phyloP scores from a whole-genome alignment of 192 early-diverging fungal species.

The Physocladia obscura region DNA sequence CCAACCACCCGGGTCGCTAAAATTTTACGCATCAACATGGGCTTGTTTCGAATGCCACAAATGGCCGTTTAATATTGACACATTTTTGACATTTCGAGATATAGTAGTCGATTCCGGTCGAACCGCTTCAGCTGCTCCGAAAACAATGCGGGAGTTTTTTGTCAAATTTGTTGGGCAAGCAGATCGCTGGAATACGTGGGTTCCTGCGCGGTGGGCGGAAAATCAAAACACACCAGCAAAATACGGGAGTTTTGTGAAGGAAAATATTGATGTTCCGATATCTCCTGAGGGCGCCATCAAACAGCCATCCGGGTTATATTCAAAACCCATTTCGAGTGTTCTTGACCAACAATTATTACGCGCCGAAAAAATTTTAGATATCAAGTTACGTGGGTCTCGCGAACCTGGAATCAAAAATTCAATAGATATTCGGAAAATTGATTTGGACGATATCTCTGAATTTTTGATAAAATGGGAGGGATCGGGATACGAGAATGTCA shows the following conservation, averaged over 20 bases:
- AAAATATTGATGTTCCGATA: slow-evolving; percentile 4
- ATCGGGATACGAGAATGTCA: slow-evolving; percentile 51
- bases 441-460: slow-evolving; percentile 43
- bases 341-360: slow-evolving; percentile 22
- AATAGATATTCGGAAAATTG: slow-evolving; percentile 6
- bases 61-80: slow-evolving; percentile 31
- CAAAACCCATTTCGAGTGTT: slow-evolving; percentile 36
- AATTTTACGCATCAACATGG: slow-evolving; percentile 22
- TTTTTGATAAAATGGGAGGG: slow-evolving; percentile 70
- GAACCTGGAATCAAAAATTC: neutral
- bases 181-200: slow-evolving; percentile 46
- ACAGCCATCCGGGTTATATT: neutral
- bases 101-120: neutral
- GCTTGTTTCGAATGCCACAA: slow-evolving; percentile 44
- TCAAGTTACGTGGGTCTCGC: neutral
- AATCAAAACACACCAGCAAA: slow-evolving; percentile 13
- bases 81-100: slow-evolving; percentile 39
- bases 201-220: slow-evolving; percentile 42
- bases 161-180: slow-evolving; percentile 42
- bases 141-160: slow-evolving; percentile 36
- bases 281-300: neutral
- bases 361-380: slow-evolving; percentile 45
- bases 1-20: neutral
- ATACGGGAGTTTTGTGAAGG: slow-evolving; percentile 30
- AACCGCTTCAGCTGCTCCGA: neutral